A percentile compares a stretch with the other conserved stretches of the same genome.
Evolutionary conservation across 176 grass and related monocot genomes (phyloP).

Genomic region (Carex parvula): DNA sequence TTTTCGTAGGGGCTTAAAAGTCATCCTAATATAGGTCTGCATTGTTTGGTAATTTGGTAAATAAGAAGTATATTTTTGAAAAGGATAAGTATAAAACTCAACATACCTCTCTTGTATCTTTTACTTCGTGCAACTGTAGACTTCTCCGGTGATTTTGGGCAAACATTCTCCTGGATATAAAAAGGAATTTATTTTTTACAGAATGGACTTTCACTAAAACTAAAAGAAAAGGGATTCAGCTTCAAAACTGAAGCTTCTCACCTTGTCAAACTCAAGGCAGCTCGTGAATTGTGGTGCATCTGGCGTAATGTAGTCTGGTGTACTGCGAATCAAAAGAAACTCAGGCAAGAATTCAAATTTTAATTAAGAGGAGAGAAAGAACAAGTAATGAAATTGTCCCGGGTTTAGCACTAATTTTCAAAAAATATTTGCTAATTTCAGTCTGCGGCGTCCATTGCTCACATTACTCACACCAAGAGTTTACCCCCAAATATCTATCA

Average conservation of each 20-base stretch:
- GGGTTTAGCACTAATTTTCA: neutral
- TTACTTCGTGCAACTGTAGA: slow-evolving; percentile 56
- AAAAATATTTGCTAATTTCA: neutral
- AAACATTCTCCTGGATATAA: slow-evolving; percentile 59
- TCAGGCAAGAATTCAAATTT: neutral
- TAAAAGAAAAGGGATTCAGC: neutral
- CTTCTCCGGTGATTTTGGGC: slow-evolving; percentile 89
- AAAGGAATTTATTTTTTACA: neutral
- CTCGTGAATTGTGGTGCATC: slow-evolving; percentile 49
- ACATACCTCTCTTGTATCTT: slow-evolving; percentile 59
- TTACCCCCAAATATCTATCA: neutral
- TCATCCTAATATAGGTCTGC: neutral
- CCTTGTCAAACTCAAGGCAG: slow-evolving; percentile 60
- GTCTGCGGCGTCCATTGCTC: neutral
- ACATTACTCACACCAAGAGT: neutral
- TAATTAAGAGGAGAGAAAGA: neutral
- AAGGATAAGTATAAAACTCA: neutral
- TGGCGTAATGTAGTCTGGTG: slow-evolving; percentile 92
- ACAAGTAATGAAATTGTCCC: neutral
- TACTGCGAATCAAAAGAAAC: slow-evolving; percentile 34
- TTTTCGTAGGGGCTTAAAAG: neutral
- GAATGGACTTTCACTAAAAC: neutral
- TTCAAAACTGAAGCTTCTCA: slow-evolving; percentile 19
- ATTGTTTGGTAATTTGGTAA: neutral
- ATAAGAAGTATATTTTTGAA: neutral